Evolutionary conservation across 176 grass and related monocot genomes (phyloP).

Genomic region (Zoysia japonica): DNA sequence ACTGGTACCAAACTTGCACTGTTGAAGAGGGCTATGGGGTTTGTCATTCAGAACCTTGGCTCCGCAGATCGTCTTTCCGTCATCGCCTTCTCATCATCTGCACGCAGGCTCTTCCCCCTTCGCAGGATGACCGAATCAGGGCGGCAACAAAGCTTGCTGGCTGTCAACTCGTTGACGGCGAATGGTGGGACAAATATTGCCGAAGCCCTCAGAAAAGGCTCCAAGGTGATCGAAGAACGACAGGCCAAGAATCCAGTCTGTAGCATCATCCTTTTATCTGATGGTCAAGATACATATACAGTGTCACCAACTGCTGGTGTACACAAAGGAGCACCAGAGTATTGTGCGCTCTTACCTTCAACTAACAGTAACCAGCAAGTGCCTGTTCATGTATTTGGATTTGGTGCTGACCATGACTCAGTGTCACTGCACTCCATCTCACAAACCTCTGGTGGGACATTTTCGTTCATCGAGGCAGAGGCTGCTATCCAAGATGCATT

Average conservation of each 20-base stretch:
- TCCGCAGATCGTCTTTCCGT: constrained; percentile 79
- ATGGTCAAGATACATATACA: constrained; percentile 88
- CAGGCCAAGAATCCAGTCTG: constrained; percentile 91
- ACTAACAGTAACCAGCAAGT: constrained; percentile 46
- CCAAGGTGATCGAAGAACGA: constrained; percentile 82
- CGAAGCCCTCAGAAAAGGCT: constrained; percentile 87
- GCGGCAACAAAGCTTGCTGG: constrained; percentile 66
- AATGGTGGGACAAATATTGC: constrained; percentile 90
- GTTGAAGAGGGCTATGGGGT: constrained; percentile 94
- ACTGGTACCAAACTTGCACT: constrained; percentile 86
- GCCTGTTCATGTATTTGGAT: constrained; percentile 90
- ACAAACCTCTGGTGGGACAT: constrained; percentile 81
- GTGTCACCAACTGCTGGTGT: constrained; percentile 58
- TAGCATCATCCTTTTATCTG: constrained; percentile 90
- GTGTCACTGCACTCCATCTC: constrained; percentile 83
- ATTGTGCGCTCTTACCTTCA: constrained; percentile 70
- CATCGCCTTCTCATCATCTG: constrained; percentile 84
- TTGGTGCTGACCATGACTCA: constrained; percentile 85
- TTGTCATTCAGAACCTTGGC: constrained; percentile 95
- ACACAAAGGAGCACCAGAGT: constrained; percentile 53
- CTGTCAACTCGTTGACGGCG: constrained; percentile 75
- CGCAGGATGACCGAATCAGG: constrained; percentile 79
- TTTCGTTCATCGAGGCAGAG: constrained; percentile 92
- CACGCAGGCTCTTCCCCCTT: constrained; percentile 81
- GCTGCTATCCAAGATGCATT: constrained; percentile 92